phyloP scores from a whole-genome alignment of 371 early-diverging fungal species.

The Mortierella sp. region DNA sequence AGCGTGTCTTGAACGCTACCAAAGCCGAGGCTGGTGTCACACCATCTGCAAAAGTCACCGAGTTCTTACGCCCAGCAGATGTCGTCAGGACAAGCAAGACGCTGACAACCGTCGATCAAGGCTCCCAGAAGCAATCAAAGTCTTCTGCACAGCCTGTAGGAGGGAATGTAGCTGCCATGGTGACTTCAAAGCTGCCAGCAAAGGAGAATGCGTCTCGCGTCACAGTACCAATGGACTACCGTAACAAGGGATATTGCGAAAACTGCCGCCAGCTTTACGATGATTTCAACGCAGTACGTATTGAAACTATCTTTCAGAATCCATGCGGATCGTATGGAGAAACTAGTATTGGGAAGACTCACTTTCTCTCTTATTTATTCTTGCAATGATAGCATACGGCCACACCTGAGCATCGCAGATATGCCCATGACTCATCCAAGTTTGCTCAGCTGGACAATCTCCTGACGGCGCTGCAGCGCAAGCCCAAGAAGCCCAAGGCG shows the following conservation, averaged over 20 bases:
- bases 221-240: constrained; percentile 4
- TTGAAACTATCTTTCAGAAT: not conserved
- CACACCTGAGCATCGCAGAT: constrained; percentile 27
- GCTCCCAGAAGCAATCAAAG: too few species aligned
- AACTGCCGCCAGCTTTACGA: constrained; percentile 27
- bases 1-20: constrained; percentile 28
- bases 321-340: too few species aligned
- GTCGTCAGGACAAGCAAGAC: constrained; percentile 5
- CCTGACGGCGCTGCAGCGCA: constrained; percentile 25
- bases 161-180: too few species aligned
- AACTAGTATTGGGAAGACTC: not conserved
- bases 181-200: not conserved
- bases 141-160: too few species aligned
- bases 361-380: not conserved
- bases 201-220: not conserved
- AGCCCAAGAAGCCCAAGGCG: constrained; percentile 5
- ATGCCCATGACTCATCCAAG: constrained; percentile 29
- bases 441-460: constrained; percentile 34
- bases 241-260: constrained; percentile 36
- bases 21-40: constrained; percentile 9
- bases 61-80: constrained; percentile 15
- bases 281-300: constrained; percentile 30
- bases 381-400: constrained; percentile 21
- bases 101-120: not conserved
- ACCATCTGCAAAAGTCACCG: constrained; percentile 8